A percentile compares a stretch with the other conserved stretches of the same genome.
Conservation (phyloP, 2,329 filamentous ascomycete genomes). For the Nannizzia gypsea region DNA sequence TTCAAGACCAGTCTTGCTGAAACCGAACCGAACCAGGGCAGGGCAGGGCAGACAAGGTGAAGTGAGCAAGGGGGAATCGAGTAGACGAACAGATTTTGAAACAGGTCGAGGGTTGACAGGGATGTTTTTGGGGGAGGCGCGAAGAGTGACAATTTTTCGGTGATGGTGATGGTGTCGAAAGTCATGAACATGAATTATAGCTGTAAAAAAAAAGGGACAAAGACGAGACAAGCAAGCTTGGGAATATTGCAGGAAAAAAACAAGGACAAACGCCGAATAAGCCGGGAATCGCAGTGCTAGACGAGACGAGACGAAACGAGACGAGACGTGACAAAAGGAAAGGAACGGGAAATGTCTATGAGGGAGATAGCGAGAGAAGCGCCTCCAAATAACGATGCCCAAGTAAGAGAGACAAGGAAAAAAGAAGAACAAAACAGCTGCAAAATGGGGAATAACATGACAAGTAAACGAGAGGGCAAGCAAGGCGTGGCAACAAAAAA, state of each 20-base stretch:
- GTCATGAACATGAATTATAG: neutral
- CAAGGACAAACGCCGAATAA: conserved; percentile 2
- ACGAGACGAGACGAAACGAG: neutral
- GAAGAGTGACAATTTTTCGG: neutral
- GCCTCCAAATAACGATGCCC: conserved; percentile 17
- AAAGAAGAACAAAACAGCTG: conserved; percentile 17
- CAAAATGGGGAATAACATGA: conserved; percentile 13
- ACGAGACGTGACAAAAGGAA: neutral
- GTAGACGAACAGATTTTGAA: neutral
- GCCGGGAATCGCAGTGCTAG: neutral
- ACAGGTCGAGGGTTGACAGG: neutral
- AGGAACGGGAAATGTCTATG: conserved; percentile 11
- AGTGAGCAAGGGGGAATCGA: too few species aligned
- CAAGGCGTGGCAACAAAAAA: conserved; percentile 10
- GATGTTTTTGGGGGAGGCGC: neutral
- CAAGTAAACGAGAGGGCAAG: neutral
- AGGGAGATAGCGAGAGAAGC: conserved; percentile 9
- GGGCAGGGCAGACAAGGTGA: neutral
- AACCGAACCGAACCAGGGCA: conserved; percentile 1
- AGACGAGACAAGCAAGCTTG: neutral
- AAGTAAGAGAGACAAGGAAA: conserved; percentile 14
- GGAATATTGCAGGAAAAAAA: neutral
- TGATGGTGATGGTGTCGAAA: neutral
- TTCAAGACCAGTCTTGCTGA: conserved; percentile 1
- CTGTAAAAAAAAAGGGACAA: neutral